Evolutionary conservation across 169 alveolate genomes (phyloP).

Genomic region (Amoebophrya sp.): DNA sequence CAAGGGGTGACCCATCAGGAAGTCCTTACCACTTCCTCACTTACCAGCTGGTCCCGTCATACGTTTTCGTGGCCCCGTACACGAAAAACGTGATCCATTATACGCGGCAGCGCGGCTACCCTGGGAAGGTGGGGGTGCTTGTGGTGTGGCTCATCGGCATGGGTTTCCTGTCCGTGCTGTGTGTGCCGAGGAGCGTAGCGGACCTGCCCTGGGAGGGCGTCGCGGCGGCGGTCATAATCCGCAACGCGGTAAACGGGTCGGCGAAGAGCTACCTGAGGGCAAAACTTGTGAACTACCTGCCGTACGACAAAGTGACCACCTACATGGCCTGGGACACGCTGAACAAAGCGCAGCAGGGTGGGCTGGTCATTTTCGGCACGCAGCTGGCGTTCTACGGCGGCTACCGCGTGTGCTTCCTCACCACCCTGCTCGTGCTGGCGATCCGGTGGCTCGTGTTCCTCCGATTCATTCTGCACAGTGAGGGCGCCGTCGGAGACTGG

Average conservation of each 20-base stretch:
- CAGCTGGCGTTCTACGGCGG: neutral
- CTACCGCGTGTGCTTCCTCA: neutral
- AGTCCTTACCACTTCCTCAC: too few species aligned
- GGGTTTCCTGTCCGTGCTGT: too few species aligned
- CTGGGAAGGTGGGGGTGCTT: neutral
- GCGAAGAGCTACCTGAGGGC: neutral
- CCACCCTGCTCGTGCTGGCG: neutral
- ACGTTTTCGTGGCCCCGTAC: neutral
- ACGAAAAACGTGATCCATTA: neutral
- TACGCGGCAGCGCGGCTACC: neutral
- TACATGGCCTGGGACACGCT: neutral
- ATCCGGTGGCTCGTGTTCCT: neutral
- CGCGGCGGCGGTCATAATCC: neutral
- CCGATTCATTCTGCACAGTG: neutral
- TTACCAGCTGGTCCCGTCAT: neutral
- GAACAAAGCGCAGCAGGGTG: neutral
- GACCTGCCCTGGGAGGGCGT: neutral
- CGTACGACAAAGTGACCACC: neutral
- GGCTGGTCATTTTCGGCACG: neutral
- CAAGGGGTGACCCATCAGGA: too few species aligned
- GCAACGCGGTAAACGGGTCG: neutral
- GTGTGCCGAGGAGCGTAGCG: neutral
- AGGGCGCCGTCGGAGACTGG: too few species aligned
- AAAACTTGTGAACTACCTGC: neutral
- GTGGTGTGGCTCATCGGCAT: neutral